Evolutionary conservation across 208 protist species (phyloP), one percentile per base, ranked within the genome.

Genomic region (Polymyxa betae): DNA sequence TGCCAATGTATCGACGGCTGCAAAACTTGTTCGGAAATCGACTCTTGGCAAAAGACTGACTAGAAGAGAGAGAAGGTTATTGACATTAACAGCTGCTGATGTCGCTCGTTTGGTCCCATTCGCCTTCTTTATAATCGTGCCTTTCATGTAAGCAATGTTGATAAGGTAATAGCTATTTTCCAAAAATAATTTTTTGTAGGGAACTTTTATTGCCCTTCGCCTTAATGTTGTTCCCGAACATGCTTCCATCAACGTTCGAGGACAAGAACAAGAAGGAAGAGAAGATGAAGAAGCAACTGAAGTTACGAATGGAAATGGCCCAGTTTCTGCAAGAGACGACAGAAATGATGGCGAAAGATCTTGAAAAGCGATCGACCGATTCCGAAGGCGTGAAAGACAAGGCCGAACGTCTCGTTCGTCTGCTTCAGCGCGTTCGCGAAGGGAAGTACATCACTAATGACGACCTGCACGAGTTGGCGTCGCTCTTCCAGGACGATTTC

Each of bases 161-260:
- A 5, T n/a, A n/a, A 43, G 5, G 12, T 43, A 20, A 40, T 82
- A n/a, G 72, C 16, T 43, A 43, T 5, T 82, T 82, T 45, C 72
- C 12, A 16, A 66, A 32, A 32, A 29, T 66, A 5, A 43, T 82
- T 5, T n/a, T 43, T 82, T 82, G 5, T 43, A 82, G 72, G 40
- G 98, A 99, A 92, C 94, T 99, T 64, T 93, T 97, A 54, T 94
- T 99, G 45, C 98, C 98, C 0, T 94, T 99, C 43, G 93, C 96
- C 5, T 93, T 99, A 43, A 97, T 97, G 90, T 96, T 98, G 93
- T 99, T 99, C 93, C 98, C 98, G 38, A 97, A 97, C 29, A 94
- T 99, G 54, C 97, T 98, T 88, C 98, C 98, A 38, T 97, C 95
- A 29, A 98, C 97, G 0, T 99, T 98, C 93, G 95, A 97, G 91